A percentile compares a stretch with the other conserved stretches of the same genome.
These are phyloP conservation scores for Aspergillus carlsbadensis DNA, from an alignment of 495 filamentous ascomycete species.

Conservation along the genomic window DNA sequence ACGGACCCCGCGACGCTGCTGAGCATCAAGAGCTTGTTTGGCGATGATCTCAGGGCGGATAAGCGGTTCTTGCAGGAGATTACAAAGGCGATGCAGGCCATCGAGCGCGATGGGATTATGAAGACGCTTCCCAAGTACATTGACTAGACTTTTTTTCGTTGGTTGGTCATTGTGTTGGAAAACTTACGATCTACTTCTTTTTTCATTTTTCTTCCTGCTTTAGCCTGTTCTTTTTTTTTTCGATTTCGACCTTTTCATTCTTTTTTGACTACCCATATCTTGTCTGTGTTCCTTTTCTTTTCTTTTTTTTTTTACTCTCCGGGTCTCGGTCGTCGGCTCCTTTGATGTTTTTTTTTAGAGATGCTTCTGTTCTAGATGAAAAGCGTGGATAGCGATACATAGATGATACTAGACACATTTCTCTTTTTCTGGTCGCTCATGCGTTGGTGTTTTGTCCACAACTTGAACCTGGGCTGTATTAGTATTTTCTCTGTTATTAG, in stretches of 20 bases:
- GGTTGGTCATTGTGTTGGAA: no score
- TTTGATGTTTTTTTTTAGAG: conserved; percentile 12
- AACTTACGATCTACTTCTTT: no score
- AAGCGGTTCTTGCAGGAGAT: conserved; percentile 41
- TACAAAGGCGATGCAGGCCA: conserved; percentile 39
- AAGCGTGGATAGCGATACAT: conserved; percentile 25
- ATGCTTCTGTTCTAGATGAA: conserved; percentile 23
- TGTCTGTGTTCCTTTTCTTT: no score
- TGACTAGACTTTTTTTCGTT: conserved; percentile 17
- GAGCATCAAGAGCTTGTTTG: conserved; percentile 43
- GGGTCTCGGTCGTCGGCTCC: conserved; percentile 11
- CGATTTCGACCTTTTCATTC: no score
- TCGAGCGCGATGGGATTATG: conserved; percentile 41
- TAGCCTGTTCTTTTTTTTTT: no score
- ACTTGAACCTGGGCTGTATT: no score
- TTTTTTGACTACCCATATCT: no score
- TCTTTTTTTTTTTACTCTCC: no score
- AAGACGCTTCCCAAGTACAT: conserved; percentile 47
- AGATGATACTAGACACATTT: conserved; percentile 28
- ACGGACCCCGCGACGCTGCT: conserved; percentile 37
- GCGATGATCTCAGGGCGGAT: conserved; percentile 44
- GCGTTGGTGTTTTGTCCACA: no score
- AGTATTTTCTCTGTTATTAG: no score
- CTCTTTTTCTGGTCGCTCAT: no score
- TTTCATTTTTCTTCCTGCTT: no score